Base-by-base conservation (phyloP, 2,329 filamentous ascomycete species). In the Penicillium olsonii region DNA sequence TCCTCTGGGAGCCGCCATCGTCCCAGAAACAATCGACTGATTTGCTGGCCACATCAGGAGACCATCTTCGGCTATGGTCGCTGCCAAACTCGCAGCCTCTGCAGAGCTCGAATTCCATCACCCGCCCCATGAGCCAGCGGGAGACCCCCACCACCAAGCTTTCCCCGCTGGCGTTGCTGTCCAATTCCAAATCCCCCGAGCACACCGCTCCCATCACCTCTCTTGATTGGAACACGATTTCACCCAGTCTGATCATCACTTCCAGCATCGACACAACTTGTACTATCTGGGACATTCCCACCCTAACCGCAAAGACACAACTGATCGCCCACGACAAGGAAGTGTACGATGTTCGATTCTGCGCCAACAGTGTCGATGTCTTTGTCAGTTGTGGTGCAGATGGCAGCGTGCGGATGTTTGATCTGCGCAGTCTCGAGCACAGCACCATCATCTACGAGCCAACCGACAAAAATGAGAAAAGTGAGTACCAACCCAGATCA, bases 361-460 rank as follows among this genome's bases (percentile, higher is more conserved):
- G 94, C 74, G 94, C 94, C 41, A 94, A 95, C 61, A 96, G 91
- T 62, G 90, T 96, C n/a, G 94, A 99, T 65, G 92, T 97, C 1
- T 99, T 99, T 69, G 94, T 97, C 26, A 96, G 90, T 70, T 99
- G 94, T 69, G 94, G 94, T 43, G 92, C 95, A 48, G 94, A 99
- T 68, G 94, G 94, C 33, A 97, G 92, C 69, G 94, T 99, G 20
- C 85, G 94, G 62, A 99, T 99, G 94, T 99, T 99, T 72, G 94
- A 99, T 71, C 78, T 99, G 53, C 84, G 94, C 66, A 97, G 92
- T 70, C 76, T 99, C 45, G 94, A 99, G 69, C 94, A 99, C 70
- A 96, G 92, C 59, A 99, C 94, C 42, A 99, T 99, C 69, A 99
- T 99, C 57, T 99, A 99, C 69, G 94, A 99, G 71, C 94, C 94